Evolutionary conservation across 2,329 filamentous ascomycete species (phyloP).

Genomic region (Zymoseptoria passerinii): DNA sequence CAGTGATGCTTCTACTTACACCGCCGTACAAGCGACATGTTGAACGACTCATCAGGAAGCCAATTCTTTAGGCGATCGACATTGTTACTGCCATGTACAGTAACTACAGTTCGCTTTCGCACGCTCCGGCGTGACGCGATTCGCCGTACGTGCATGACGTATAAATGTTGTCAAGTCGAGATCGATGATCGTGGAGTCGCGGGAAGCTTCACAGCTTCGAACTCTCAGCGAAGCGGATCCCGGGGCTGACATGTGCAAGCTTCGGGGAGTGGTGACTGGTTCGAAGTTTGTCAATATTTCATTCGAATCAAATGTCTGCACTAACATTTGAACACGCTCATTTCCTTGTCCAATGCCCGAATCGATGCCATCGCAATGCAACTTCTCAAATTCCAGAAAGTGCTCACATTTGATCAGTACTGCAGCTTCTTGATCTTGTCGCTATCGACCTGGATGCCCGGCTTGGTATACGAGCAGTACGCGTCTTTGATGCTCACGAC

Average conservation of each 20-base stretch:
- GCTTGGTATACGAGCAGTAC: conserved; percentile 79
- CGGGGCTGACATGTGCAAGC: background rate
- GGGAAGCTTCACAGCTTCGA: background rate
- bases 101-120: background rate
- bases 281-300: background rate
- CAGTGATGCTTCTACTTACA: background rate
- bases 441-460: conserved; percentile 41
- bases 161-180: background rate
- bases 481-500: conserved; percentile 92
- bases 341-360: background rate
- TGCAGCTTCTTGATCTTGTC: conserved; percentile 27
- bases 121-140: background rate
- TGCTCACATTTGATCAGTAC: conserved; percentile 18
- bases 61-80: background rate
- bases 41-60: background rate
- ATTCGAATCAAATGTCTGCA: background rate
- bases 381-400: background rate
- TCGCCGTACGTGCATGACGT: background rate
- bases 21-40: background rate
- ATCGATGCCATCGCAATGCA: background rate
- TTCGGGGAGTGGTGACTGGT: background rate
- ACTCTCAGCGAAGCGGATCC: background rate
- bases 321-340: background rate
- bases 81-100: background rate
- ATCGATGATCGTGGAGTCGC: background rate